Conservation (phyloP, 2,329 filamentous ascomycete genomes). For the Aspergillus clavatus region DNA sequence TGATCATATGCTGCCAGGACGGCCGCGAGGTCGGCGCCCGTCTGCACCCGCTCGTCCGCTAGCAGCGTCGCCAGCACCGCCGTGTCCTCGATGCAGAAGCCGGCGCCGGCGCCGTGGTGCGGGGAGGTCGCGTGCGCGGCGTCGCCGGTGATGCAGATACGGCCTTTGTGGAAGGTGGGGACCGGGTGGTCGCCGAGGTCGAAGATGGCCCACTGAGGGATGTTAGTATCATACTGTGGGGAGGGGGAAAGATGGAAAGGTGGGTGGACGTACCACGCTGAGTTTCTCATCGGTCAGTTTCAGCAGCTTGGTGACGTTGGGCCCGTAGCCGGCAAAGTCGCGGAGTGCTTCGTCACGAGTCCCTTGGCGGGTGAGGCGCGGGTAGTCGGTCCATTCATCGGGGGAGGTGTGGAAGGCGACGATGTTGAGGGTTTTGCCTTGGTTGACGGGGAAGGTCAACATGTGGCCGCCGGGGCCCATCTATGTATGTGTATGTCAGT, state of each 20-base stretch:
- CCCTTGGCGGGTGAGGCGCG: conserved; percentile 16
- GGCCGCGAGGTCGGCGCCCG: conserved; percentile 21
- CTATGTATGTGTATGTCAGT: no score
- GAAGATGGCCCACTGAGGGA: conserved; percentile 38
- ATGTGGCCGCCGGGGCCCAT: conserved; percentile 44
- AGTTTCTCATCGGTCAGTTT: conserved; percentile 26
- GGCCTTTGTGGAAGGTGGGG: conserved; percentile 32
- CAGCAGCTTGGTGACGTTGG: conserved; percentile 21
- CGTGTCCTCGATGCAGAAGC: conserved; percentile 32
- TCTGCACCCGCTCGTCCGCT: conserved; percentile 18
- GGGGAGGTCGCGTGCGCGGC: conserved; percentile 41
- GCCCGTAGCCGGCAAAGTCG: conserved; percentile 20
- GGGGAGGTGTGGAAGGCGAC: conserved; percentile 37
- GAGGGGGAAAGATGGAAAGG: no score
- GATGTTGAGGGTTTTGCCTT: conserved; percentile 46
- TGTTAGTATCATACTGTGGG: no score
- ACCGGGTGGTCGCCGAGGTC: conserved; percentile 36
- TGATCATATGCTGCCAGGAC: conserved; percentile 27
- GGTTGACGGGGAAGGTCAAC: conserved; percentile 47
- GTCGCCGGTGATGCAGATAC: conserved; percentile 36
- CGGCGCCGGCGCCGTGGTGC: conserved; percentile 39
- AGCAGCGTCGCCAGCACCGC: conserved; percentile 26
- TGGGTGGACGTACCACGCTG: conserved; percentile 20
- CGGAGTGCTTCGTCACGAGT: conserved; percentile 19
- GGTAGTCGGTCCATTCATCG: conserved; percentile 22